These are phyloP conservation scores for Polygonum maritimum DNA, from an alignment of 148 eudicot genomes.

Conservation along the genomic window DNA sequence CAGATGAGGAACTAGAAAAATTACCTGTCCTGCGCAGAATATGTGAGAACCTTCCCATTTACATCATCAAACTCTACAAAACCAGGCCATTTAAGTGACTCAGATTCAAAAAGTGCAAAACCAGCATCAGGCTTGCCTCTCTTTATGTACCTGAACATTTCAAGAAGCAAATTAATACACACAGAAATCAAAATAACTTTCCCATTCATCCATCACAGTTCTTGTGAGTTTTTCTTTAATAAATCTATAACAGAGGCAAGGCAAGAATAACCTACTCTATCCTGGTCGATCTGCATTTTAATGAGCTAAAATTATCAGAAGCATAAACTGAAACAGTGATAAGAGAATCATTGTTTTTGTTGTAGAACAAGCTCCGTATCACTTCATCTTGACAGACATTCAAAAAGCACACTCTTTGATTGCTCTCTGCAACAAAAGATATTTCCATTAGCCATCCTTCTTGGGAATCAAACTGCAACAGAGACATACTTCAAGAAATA, in stretches of 20 bases:
- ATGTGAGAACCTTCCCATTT: conserved; percentile 24
- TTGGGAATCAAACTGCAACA: not conserved
- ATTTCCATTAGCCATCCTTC: not conserved
- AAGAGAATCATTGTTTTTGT: conserved; percentile 91
- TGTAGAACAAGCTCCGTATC: conserved; percentile 92
- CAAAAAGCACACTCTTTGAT: conserved; percentile 87
- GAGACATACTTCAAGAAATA: not conserved
- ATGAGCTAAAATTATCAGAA: conserved; percentile 84
- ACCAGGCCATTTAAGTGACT: conserved; percentile 97
- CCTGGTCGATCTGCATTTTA: conserved; percentile 95
- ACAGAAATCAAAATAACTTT: not conserved
- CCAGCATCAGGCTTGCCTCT: conserved; percentile 97
- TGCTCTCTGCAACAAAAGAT: conserved; percentile 63
- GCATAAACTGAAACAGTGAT: conserved; percentile 98
- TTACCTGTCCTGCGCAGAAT: conserved; percentile 21
- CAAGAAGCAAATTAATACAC: not conserved
- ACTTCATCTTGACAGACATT: conserved; percentile 89
- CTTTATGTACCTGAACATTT: conserved; percentile 54
- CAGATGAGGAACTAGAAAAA: not conserved
- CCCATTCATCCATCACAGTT: not conserved
- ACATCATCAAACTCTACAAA: conserved; percentile 99
- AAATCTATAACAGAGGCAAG: not conserved
- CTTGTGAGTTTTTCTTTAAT: not conserved
- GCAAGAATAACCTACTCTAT: conserved; percentile 57
- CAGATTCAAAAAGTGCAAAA: conserved; percentile 89